Evolutionary conservation across 129 eudicot genomes (phyloP).

Genomic region (Chrysanthemum lavandulifolium): DNA sequence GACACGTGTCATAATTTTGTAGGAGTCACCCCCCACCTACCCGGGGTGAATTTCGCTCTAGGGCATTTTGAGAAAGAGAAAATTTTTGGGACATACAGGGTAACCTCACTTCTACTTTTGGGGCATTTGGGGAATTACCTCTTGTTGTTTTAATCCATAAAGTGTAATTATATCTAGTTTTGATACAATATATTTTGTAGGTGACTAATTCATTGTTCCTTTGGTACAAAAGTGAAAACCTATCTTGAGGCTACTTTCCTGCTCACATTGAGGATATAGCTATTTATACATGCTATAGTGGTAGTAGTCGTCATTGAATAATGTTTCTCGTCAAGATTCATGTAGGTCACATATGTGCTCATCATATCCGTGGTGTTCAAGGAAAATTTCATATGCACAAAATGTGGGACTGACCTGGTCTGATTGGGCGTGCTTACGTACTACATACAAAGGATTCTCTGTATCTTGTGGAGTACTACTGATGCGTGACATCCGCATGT

Average conservation of each 20-base stretch:
- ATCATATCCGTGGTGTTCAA: background rate
- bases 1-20: no score
- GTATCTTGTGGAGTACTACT: background rate
- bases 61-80: no score
- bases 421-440: background rate
- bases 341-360: background rate
- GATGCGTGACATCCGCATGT: background rate
- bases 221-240: background rate
- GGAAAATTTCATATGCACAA: conserved; percentile 1
- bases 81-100: no score
- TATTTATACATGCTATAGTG: background rate
- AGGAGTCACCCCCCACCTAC: no score
- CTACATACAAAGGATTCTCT: background rate
- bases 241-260: no score
- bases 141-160: background rate
- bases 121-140: no score
- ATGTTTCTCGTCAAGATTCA: background rate
- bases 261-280: background rate
- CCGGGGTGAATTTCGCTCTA: no score
- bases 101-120: no score
- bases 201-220: background rate
- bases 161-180: conserved; percentile 8
- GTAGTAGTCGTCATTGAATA: background rate
- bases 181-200: background rate
- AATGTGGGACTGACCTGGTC: background rate